Conservation (phyloP, 441 rosid species). For the Brassica balearica region DNA sequence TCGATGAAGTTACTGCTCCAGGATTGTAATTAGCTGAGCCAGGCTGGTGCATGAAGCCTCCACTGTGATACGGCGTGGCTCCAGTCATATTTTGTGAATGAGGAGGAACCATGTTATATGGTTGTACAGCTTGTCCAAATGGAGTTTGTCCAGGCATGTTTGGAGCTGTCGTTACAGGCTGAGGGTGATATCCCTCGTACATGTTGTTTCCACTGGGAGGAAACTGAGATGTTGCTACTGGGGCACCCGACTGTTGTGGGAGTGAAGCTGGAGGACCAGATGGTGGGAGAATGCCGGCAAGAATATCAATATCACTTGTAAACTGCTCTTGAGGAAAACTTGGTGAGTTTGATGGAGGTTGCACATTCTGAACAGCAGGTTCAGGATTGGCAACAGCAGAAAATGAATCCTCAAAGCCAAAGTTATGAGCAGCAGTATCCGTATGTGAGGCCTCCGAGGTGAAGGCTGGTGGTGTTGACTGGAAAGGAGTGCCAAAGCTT, state of each 20-base stretch:
- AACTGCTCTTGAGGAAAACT: conserved; percentile 68
- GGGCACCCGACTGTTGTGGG: conserved; percentile 49
- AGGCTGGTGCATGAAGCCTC: conserved; percentile 60
- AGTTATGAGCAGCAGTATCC: conserved; percentile 47
- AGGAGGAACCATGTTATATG: conserved; percentile 43
- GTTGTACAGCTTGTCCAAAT: conserved; percentile 53
- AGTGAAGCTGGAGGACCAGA: conserved; percentile 59
- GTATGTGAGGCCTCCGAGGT: conserved; percentile 51
- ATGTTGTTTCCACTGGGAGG: conserved; percentile 41
- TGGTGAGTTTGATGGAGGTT: conserved; percentile 53
- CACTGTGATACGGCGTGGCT: conserved; percentile 51
- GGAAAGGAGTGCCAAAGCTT: conserved; percentile 51
- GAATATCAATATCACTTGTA: conserved; percentile 70
- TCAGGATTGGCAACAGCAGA: conserved; percentile 59
- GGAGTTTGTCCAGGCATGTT: conserved; percentile 46
- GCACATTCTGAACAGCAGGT: conserved; percentile 45
- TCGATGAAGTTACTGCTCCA: conserved; percentile 47
- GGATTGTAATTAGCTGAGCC: conserved; percentile 39
- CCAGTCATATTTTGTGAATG: conserved; percentile 53
- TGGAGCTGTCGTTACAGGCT: conserved; percentile 38
- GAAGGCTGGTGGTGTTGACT: conserved; percentile 43
- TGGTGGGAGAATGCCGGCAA: conserved; percentile 94
- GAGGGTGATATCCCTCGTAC: conserved; percentile 57
- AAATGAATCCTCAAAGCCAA: conserved; percentile 59
- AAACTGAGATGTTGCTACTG: conserved; percentile 49